phyloP scores from a whole-genome alignment of 257 asterid genomes.

The Penstemon barbatus region DNA sequence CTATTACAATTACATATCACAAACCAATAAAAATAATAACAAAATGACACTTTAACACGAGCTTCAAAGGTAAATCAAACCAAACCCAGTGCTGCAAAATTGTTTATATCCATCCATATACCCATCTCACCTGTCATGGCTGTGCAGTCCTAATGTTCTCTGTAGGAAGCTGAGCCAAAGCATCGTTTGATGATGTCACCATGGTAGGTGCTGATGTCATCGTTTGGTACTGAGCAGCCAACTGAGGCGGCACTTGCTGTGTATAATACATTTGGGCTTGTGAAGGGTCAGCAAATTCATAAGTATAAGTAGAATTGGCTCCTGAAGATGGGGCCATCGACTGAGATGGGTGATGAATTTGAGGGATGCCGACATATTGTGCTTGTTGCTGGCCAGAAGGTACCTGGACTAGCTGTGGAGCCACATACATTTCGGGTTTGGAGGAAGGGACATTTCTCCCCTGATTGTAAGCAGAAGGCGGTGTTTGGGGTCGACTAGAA shows the following conservation, averaged over 20 bases:
- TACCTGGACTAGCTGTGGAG: slow-evolving; percentile 62
- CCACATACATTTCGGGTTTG: slow-evolving; percentile 60
- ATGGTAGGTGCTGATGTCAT: slow-evolving; percentile 48
- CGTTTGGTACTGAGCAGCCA: slow-evolving; percentile 77
- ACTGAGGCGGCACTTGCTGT: slow-evolving; percentile 64
- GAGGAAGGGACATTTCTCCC: slow-evolving; percentile 46
- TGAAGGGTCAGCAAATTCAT: slow-evolving; percentile 66
- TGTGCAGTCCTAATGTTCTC: slow-evolving; percentile 51
- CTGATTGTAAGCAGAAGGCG: slow-evolving; percentile 52
- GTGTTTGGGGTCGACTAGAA: slow-evolving; percentile 57
- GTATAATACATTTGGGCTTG: slow-evolving; percentile 73
- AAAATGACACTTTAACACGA: slow-evolving; percentile 40
- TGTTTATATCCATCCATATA: slow-evolving; percentile 43
- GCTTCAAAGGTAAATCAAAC: slow-evolving; percentile 45
- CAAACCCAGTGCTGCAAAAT: slow-evolving; percentile 63
- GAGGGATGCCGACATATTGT: slow-evolving; percentile 73
- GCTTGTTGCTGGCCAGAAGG: slow-evolving; percentile 54
- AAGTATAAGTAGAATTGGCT: slow-evolving; percentile 49
- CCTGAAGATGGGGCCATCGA: slow-evolving; percentile 63
- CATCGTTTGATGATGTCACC: slow-evolving; percentile 39
- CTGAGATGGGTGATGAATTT: slow-evolving; percentile 75
- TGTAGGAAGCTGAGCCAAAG: slow-evolving; percentile 52
- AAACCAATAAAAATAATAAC: slow-evolving; percentile 53
- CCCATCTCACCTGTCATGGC: slow-evolving; percentile 60
- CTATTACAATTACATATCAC: slow-evolving; percentile 61